Evolutionary conservation across 1,284 basidiomycete species (phyloP).

Genomic region (Ceratobasidium sp.): DNA sequence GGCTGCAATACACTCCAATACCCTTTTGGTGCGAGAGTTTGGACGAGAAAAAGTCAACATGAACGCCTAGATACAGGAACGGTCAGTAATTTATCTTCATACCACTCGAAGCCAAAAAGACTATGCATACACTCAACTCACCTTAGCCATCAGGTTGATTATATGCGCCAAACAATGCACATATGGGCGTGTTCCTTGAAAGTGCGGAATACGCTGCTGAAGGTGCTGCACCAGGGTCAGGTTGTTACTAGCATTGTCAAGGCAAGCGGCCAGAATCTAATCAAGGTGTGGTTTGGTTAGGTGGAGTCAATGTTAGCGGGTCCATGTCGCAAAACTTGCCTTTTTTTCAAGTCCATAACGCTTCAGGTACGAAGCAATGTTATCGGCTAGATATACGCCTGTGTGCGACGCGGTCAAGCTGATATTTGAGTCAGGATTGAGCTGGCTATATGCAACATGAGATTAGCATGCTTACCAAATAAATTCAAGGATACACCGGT

Average conservation of each 20-base stretch:
- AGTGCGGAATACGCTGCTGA: slow-evolving; percentile 41
- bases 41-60: not conserved
- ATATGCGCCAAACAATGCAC: slow-evolving; percentile 43
- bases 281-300: not conserved
- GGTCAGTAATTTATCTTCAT: no score
- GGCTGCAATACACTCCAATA: not conserved
- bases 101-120: not conserved
- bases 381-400: slow-evolving; percentile 47
- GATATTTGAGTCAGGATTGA: not conserved
- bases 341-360: slow-evolving; percentile 45
- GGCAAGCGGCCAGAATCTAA: slow-evolving; percentile 38
- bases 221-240: slow-evolving; percentile 41
- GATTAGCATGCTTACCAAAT: slow-evolving; percentile 43
- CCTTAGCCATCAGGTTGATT: slow-evolving; percentile 45
- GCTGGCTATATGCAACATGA: not conserved
- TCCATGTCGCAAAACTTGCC: slow-evolving; percentile 41
- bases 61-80: no score
- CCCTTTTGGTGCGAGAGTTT: not conserved
- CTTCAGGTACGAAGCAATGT: slow-evolving; percentile 44
- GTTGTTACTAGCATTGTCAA: slow-evolving; percentile 46
- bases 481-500: slow-evolving; percentile 48
- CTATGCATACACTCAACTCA: slow-evolving; percentile 22
- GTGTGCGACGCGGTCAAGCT: slow-evolving; percentile 47
- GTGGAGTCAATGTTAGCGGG: no score
- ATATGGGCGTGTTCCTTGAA: slow-evolving; percentile 40